Evolutionary conservation across 805 yeast species (phyloP).

Genomic region (Torulaspora quercuum): DNA sequence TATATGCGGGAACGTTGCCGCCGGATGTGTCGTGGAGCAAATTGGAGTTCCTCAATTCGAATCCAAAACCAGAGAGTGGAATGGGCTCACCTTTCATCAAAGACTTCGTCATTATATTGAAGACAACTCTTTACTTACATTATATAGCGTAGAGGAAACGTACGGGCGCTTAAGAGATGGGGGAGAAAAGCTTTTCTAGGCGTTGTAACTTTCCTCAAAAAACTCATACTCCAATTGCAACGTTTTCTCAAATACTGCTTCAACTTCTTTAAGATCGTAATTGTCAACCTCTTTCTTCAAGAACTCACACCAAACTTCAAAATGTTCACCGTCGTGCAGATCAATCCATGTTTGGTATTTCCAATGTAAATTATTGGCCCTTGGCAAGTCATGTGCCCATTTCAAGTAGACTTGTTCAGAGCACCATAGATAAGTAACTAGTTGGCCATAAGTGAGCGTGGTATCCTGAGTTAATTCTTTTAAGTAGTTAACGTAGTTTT

Average conservation of each 20-base stretch:
- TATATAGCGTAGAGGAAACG: conserved; percentile 8
- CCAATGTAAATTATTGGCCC: conserved; percentile 38
- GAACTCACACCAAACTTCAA: conserved; percentile 48
- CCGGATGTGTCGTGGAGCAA: conserved; percentile 79
- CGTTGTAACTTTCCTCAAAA: conserved; percentile 46
- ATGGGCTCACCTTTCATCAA: conserved; percentile 46
- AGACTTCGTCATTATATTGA: conserved; percentile 43
- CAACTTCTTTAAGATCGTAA: conserved; percentile 32
- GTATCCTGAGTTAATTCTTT: conserved; percentile 31
- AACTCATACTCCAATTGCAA: conserved; percentile 44
- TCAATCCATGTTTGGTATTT: conserved; percentile 51
- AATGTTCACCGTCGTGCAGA: conserved; percentile 49
- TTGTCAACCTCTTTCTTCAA: conserved; percentile 43
- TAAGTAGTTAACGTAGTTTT: conserved; percentile 39
- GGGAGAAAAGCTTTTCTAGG: conserved; percentile 11
- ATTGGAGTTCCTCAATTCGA: conserved; percentile 61
- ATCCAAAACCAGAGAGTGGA: conserved; percentile 50
- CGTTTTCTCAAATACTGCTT: conserved; percentile 36
- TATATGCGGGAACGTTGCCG: conserved; percentile 68
- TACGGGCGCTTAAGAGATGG: conserved; percentile 6
- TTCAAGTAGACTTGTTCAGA: conserved; percentile 51
- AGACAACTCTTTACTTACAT: conserved; percentile 2
- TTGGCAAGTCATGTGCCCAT: conserved; percentile 47
- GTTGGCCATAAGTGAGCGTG: conserved; percentile 38
- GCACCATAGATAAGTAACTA: conserved; percentile 44